Base-by-base conservation (phyloP, 768 basidiomycete genomes). In the Suillus sp. region DNA sequence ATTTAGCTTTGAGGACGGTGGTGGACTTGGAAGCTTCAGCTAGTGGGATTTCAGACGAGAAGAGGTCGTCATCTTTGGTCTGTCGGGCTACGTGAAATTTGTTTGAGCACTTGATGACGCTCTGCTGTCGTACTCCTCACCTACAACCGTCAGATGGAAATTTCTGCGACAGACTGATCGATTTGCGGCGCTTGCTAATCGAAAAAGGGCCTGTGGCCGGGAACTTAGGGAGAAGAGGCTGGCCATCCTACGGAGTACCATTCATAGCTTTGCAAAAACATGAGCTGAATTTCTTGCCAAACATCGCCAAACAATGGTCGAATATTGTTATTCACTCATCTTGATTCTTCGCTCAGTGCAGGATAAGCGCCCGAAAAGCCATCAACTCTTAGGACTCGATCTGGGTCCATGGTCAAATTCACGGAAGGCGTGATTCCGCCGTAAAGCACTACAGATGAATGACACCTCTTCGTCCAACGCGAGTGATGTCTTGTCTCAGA, bases 31-130 rank as follows among this genome's bases (percentile, higher is more conserved):
- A 48, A 13, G 13, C 7, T 8, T 59, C 63, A 4, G 64, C 40
- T 58, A 11, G 34, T 25, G 25, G 9, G 5, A 18, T 59, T 30
- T 34, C 59, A 61, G 60, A 64, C 54, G 59, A 63, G 45, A 72
- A 45, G 27, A 68, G 64, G 61, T 66, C 66, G 20, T 53, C 65
- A 11, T 65, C 60, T 48, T 57, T 37, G 58, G 61, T 57, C 11
- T 57, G 66, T 66, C 59, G 69, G 32, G 56, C 73, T 74, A 64
- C 18, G 22, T 56, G n/a, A 25, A 40, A 57, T 40, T 53, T 27
- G 27, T 40, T n/a, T 40, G 6, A 56, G 56, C 25, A 40, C 38
- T 57, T 20, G 38, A 57, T 30, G 38, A 40, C 1, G 25, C 10
- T 27, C 18, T 27, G 18, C 38, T 18, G 11, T 6, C 3, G 27